Percentiles rank a stretch among this genome's conserved stretches.
Evolutionary conservation across 495 filamentous ascomycete genomes (phyloP).

Genomic region (Tuber magnatum): DNA sequence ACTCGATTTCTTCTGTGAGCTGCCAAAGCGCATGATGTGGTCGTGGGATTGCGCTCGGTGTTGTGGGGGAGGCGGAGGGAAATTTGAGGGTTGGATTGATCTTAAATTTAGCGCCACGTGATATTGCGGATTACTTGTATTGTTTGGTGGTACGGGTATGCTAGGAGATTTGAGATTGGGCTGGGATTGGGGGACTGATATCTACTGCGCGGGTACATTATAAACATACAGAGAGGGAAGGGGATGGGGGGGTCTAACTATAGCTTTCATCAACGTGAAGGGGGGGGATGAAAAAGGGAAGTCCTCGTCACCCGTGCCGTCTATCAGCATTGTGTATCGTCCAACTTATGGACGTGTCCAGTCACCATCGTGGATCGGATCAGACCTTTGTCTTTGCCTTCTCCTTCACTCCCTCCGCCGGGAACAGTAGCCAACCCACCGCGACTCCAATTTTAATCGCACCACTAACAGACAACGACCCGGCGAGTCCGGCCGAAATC

Average conservation of each 20-base stretch:
- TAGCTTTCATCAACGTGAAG: neutral
- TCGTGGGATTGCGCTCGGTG: neutral
- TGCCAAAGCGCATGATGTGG: neutral
- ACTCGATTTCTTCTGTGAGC: neutral
- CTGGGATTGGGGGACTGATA: neutral
- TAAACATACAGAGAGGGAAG: neutral
- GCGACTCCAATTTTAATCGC: constrained; percentile 49
- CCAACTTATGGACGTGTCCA: neutral
- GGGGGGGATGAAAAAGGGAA: neutral
- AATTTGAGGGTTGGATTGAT: neutral
- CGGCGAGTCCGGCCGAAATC: constrained; percentile 50
- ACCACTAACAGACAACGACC: constrained; percentile 55
- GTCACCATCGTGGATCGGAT: neutral
- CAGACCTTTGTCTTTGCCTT: neutral
- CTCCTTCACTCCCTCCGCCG: neutral
- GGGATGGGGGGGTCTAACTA: neutral
- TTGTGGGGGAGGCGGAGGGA: neutral
- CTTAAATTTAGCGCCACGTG: neutral
- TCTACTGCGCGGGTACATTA: neutral
- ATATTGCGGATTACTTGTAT: neutral
- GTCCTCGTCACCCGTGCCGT: neutral
- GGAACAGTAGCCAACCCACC: constrained; percentile 10
- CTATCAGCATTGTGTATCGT: neutral
- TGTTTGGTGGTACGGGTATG: neutral
- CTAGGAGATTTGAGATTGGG: neutral